A percentile compares a stretch with the other conserved stretches of the same genome.
Conservation (phyloP, 2,329 filamentous ascomycete species). For the Calonectria pseudoreteaudii region DNA sequence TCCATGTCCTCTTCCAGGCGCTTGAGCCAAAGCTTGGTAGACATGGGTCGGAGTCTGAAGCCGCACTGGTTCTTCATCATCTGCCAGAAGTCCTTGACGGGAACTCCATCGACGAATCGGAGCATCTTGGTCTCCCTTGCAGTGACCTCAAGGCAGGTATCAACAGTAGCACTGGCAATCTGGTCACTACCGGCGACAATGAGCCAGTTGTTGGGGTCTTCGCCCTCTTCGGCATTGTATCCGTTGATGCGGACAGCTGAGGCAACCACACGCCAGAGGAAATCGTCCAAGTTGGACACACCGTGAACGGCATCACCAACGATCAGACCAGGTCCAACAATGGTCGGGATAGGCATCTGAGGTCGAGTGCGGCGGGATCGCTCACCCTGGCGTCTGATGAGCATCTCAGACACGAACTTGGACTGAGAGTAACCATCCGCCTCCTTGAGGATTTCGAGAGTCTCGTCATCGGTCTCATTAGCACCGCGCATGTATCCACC, state of each 20-base stretch:
- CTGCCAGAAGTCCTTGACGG: conserved; percentile 12
- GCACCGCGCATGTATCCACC: conserved; percentile 13
- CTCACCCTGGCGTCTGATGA: conserved; percentile 20
- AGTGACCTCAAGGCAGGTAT: neutral
- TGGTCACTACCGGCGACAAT: conserved; percentile 20
- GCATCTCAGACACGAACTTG: conserved; percentile 24
- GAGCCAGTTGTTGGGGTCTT: conserved; percentile 16
- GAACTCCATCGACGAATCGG: conserved; percentile 16
- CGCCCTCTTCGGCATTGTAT: conserved; percentile 7
- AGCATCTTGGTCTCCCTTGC: conserved; percentile 5
- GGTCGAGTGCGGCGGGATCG: conserved; percentile 9
- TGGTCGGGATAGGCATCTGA: neutral
- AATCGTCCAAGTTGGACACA: conserved; percentile 8
- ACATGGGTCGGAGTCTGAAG: conserved; percentile 12
- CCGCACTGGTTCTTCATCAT: conserved; percentile 16
- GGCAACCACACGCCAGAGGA: conserved; percentile 23
- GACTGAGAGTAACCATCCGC: conserved; percentile 25
- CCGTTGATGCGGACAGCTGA: conserved; percentile 16
- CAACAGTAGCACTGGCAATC: conserved; percentile 8
- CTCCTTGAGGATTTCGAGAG: conserved; percentile 10
- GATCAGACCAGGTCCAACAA: neutral
- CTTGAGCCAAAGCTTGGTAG: conserved; percentile 3
- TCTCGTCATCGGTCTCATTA: neutral
- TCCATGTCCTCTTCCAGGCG: conserved; percentile 9
- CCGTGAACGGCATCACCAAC: neutral